These are phyloP conservation scores for Fusarium sp. DNA, from an alignment of 2,329 filamentous ascomycete species.

Conservation along the genomic window DNA sequence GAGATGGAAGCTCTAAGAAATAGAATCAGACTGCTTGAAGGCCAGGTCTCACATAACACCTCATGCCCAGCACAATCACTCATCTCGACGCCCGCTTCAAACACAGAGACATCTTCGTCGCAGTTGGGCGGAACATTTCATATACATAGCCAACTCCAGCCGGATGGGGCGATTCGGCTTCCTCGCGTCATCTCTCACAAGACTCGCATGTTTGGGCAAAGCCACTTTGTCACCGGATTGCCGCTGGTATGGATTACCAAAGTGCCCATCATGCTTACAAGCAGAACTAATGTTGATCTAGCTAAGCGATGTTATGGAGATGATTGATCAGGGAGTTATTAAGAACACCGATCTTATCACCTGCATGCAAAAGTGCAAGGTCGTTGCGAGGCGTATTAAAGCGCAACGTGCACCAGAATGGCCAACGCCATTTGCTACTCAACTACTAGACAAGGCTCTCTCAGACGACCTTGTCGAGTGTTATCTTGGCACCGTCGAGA, in stretches of 20 bases:
- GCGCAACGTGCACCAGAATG: slow-evolving; percentile 61
- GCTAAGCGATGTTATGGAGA: slow-evolving; percentile 60
- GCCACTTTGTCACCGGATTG: slow-evolving; percentile 68
- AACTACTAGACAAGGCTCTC: slow-evolving; percentile 57
- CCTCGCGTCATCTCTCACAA: slow-evolving; percentile 66
- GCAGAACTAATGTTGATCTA: slow-evolving; percentile 32
- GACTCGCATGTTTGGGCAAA: slow-evolving; percentile 68
- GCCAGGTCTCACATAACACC: slow-evolving; percentile 12
- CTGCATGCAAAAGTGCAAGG: slow-evolving; percentile 65
- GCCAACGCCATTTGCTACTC: slow-evolving; percentile 57
- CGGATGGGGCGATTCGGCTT: slow-evolving; percentile 50
- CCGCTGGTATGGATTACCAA: slow-evolving; percentile 55
- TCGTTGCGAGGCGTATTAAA: slow-evolving; percentile 66
- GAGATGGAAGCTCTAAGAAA: slow-evolving; percentile 37
- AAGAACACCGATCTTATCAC: slow-evolving; percentile 54
- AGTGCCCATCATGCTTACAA: background rate
- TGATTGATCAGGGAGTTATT: slow-evolving; percentile 58
- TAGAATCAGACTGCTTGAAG: slow-evolving; percentile 33
- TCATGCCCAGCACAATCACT: background rate
- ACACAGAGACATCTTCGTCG: slow-evolving; percentile 52
- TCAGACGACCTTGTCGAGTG: slow-evolving; percentile 62
- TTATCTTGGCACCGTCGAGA: slow-evolving; percentile 64
- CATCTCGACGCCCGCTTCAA: slow-evolving; percentile 27
- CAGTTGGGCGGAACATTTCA: slow-evolving; percentile 60
- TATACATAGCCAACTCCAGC: slow-evolving; percentile 55